phyloP scores from a whole-genome alignment of 2,329 filamentous ascomycete genomes.

The Ramichloridium luteum region DNA sequence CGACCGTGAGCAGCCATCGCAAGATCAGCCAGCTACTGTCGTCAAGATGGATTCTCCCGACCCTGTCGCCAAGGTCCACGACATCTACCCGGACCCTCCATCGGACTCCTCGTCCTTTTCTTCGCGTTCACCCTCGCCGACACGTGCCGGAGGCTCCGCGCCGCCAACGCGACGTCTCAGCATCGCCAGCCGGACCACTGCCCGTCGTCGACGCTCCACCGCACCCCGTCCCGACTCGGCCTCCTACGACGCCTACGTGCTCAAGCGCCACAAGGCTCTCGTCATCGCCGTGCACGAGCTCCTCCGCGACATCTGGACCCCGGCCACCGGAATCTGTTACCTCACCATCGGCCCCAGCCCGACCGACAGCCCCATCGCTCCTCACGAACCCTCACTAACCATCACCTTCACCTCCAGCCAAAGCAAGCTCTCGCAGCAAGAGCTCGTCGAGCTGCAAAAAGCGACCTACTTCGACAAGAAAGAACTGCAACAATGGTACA shows the following conservation, averaged over 20 bases:
- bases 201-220: constrained; percentile 22
- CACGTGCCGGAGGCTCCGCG: no score
- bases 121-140: constrained; percentile 1
- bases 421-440: constrained; percentile 93
- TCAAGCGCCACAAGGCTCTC: no score
- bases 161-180: constrained; percentile 5
- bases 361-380: no score
- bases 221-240: constrained; percentile 22
- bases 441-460: constrained; percentile 89
- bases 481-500: constrained; percentile 99
- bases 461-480: constrained; percentile 99
- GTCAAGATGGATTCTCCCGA: no score
- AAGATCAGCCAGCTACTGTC: constrained; percentile 6
- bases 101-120: constrained; percentile 1
- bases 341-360: no score
- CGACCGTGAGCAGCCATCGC: constrained; percentile 1
- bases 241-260: constrained; percentile 22
- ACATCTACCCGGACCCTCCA: constrained; percentile 10
- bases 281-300: constrained; percentile 21
- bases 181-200: constrained; percentile 20
- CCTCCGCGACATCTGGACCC: no score
- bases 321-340: no score
- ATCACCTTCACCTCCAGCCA: constrained; percentile 62
- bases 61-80: constrained; percentile 20
- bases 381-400: no score